Base-by-base conservation (phyloP, 495 filamentous ascomycete species). In the Penicillium cataractarum region DNA sequence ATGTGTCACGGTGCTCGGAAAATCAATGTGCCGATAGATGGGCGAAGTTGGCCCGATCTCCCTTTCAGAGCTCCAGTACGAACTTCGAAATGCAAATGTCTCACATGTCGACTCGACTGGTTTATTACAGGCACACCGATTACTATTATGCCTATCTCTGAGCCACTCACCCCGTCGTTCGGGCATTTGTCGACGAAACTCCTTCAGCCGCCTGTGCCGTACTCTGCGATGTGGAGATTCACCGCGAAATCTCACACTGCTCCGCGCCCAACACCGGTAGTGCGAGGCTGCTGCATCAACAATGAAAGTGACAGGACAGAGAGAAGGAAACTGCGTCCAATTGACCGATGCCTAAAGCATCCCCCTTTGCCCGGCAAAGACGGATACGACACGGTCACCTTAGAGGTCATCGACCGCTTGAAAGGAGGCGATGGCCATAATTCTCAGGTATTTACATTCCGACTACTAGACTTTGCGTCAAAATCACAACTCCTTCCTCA, bases 341-440 rank as follows among this genome's bases (percentile, higher is more conserved):
- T 71, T 21, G 68, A 68, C n/a, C 54, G 67, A 59, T 71, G 68
- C 61, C 35, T 73, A 56, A 62, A 37, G 21, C 65, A 63, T 51
- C 63, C 68, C 44, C 68, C 68, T 17, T 63, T 66, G 51, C 58
- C 53, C 26, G 68, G n/a, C n/a, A n/a, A n/a, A n/a, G n/a, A n/a
- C n/a, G n/a, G n/a, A n/a, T n/a, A n/a, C n/a, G n/a, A n/a, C n/a
- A n/a, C n/a, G n/a, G n/a, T n/a, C n/a, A n/a, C n/a, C n/a, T n/a
- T 73, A 15, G 55, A 69, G 44, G 58, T 71, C 40, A 53, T 61
- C 40, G 59, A 66, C 33, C 35, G 58, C 42, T 61, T 67, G 46
- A 58, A 67, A 62, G 71, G n/a, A 31, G 71, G 58, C 35, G 65
- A 71, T 58, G 59, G 60, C 42, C 61, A 68, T n/a, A 64, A 65